Conservation (phyloP, 2,329 filamentous ascomycete genomes). For the Aspergillus sojae region DNA sequence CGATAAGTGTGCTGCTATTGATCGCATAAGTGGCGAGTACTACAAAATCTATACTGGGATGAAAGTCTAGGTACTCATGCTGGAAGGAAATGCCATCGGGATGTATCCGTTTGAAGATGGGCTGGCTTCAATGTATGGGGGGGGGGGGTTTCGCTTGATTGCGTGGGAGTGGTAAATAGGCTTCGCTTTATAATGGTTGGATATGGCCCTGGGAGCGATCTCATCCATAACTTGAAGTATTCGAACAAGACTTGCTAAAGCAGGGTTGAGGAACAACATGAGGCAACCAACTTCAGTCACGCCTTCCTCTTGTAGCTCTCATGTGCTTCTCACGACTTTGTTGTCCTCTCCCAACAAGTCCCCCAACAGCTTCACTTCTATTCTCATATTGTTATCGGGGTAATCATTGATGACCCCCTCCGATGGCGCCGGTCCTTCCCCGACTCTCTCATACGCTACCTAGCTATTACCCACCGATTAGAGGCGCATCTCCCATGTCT, state of each 20-base stretch:
- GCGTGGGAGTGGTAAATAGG: too few species aligned
- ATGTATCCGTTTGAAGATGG: too few species aligned
- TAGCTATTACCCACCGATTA: conserved; percentile 27
- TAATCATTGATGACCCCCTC: conserved; percentile 12
- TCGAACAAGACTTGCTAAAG: neutral
- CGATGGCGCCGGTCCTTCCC: conserved; percentile 35
- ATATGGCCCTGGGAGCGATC: neutral
- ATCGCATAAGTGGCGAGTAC: too few species aligned
- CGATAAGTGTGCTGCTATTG: too few species aligned
- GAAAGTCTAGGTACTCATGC: too few species aligned
- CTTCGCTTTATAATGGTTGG: too few species aligned
- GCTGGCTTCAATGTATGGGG: neutral
- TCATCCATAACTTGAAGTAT: neutral
- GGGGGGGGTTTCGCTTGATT: neutral
- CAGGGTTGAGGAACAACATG: neutral
- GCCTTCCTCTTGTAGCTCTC: conserved; percentile 4
- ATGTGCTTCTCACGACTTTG: neutral
- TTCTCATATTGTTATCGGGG: conserved; percentile 26
- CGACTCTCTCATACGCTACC: conserved; percentile 30
- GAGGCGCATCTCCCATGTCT: conserved; percentile 26
- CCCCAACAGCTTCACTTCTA: neutral
- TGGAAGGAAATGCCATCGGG: too few species aligned
- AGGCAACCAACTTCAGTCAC: neutral
- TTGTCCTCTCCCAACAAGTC: neutral
- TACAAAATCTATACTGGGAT: too few species aligned